Conservation (phyloP, 495 filamentous ascomycete species). For the Wilcoxina mikolae region DNA sequence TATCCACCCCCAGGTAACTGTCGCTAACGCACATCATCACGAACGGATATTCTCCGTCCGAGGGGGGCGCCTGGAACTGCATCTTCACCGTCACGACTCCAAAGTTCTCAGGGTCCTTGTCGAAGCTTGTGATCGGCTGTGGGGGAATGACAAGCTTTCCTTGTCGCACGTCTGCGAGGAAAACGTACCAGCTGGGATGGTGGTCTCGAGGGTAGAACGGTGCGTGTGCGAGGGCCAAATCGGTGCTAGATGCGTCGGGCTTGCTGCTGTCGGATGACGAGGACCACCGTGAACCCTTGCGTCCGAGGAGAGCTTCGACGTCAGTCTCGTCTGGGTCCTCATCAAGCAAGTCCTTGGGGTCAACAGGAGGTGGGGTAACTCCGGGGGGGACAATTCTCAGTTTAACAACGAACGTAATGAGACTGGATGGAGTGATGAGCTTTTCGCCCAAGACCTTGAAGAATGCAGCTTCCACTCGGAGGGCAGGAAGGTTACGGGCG, state of each 20-base stretch:
- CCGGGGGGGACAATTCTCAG: slow-evolving; percentile 88
- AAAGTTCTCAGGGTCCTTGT: slow-evolving; percentile 67
- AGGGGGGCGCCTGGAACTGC: slow-evolving; percentile 91
- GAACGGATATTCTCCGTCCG: slow-evolving; percentile 82
- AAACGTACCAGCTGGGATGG: slow-evolving; percentile 79
- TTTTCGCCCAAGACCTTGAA: slow-evolving; percentile 97
- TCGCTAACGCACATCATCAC: slow-evolving; percentile 84
- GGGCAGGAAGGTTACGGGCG: slow-evolving; percentile 63
- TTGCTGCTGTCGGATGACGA: slow-evolving; percentile 39
- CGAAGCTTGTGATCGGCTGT: slow-evolving; percentile 77
- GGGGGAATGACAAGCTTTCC: slow-evolving; percentile 91
- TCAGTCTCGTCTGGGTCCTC: slow-evolving; percentile 88
- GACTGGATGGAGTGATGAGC: slow-evolving; percentile 77
- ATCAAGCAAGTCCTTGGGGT: slow-evolving; percentile 70
- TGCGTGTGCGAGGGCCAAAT: slow-evolving; percentile 63
- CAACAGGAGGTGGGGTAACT: slow-evolving; percentile 54
- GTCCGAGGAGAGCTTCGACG: slow-evolving; percentile 69
- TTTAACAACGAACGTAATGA: slow-evolving; percentile 90
- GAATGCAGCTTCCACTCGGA: slow-evolving; percentile 84
- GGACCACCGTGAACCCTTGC: slow-evolving; percentile 53
- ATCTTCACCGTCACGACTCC: slow-evolving; percentile 90
- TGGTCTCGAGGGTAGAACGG: slow-evolving; percentile 83
- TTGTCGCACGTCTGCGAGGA: slow-evolving; percentile 83
- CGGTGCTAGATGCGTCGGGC: slow-evolving; percentile 39
- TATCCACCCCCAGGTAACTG: slow-evolving; percentile 85